Evolutionary conservation across 768 basidiomycete species (phyloP).

Genomic region (Russula griseocarnosa): DNA sequence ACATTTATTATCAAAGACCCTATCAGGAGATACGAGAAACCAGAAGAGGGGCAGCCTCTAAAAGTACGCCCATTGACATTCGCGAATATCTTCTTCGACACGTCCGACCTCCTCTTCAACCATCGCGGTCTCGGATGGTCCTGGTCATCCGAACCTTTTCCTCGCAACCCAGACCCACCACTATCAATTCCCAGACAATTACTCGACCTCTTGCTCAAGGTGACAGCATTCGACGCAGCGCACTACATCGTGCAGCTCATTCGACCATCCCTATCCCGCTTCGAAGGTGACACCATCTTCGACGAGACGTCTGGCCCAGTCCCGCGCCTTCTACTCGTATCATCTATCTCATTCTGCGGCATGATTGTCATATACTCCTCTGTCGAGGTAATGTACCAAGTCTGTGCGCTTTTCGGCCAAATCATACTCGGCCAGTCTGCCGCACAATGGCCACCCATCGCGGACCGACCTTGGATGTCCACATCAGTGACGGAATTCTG

Average conservation of each 20-base stretch:
- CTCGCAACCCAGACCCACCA: background rate
- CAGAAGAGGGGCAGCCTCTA: background rate
- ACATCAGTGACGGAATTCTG: slow-evolving; percentile 42
- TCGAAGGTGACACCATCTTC: slow-evolving; percentile 25
- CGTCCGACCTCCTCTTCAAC: slow-evolving; percentile 24
- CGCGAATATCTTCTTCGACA: slow-evolving; percentile 17
- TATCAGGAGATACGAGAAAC: slow-evolving; percentile 11
- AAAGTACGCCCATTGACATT: slow-evolving; percentile 10
- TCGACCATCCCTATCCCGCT: slow-evolving; percentile 14
- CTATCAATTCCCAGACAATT: slow-evolving; percentile 1
- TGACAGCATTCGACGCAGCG: slow-evolving; percentile 11
- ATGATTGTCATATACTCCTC: slow-evolving; percentile 26
- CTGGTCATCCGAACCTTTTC: slow-evolving; percentile 25
- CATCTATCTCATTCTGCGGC: slow-evolving; percentile 15
- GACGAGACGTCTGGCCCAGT: slow-evolving; percentile 6
- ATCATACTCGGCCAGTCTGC: slow-evolving; percentile 35
- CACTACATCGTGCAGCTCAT: slow-evolving; percentile 20
- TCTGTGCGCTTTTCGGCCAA: slow-evolving; percentile 32
- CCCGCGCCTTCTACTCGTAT: slow-evolving; percentile 2
- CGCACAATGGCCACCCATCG: slow-evolving; percentile 38
- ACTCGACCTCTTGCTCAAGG: slow-evolving; percentile 3
- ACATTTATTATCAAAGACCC: slow-evolving; percentile 10
- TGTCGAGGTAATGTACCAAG: slow-evolving; percentile 30
- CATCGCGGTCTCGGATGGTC: slow-evolving; percentile 28
- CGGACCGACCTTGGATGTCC: slow-evolving; percentile 38